These are phyloP conservation scores for Dillenia turbinata DNA, from an alignment of 164 flowering plant genomes.

Conservation along the genomic window DNA sequence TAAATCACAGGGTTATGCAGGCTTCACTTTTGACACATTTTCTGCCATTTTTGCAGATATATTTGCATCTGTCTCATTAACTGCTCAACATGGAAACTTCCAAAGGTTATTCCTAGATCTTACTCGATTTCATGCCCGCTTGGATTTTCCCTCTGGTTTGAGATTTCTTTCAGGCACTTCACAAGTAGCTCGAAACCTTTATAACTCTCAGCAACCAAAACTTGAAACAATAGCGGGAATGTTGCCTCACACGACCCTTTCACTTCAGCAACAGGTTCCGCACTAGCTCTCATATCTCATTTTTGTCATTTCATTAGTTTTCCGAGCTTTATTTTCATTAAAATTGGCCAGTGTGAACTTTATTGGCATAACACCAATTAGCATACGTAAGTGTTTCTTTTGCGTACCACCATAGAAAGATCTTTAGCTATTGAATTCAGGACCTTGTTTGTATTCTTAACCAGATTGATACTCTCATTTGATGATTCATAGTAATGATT, in stretches of 20 bases:
- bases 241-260: constrained; percentile 55
- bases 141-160: constrained; percentile 73
- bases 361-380: too few relatives aligned
- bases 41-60: constrained; percentile 55
- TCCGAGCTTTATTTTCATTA: background rate
- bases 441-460: too few relatives aligned
- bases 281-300: constrained; percentile 2
- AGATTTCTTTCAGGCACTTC: constrained; percentile 54
- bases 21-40: constrained; percentile 26
- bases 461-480: too few relatives aligned
- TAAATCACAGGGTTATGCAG: constrained; percentile 16
- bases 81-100: constrained; percentile 88
- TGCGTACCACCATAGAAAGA: too few relatives aligned
- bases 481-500: too few relatives aligned
- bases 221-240: constrained; percentile 45
- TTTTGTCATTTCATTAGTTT: background rate
- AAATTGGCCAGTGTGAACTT: too few relatives aligned
- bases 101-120: constrained; percentile 78
- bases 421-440: too few relatives aligned
- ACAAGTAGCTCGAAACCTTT: constrained; percentile 40
- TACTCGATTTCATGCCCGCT: constrained; percentile 52
- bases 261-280: constrained; percentile 90
- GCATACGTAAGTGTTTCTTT: too few relatives aligned
- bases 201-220: constrained; percentile 40
- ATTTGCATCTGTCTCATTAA: constrained; percentile 64